Evolutionary conservation across 2,329 filamentous ascomycete genomes (phyloP), one percentile per base, ranked within the genome.

Genomic region (Ascochyta rabiei): DNA sequence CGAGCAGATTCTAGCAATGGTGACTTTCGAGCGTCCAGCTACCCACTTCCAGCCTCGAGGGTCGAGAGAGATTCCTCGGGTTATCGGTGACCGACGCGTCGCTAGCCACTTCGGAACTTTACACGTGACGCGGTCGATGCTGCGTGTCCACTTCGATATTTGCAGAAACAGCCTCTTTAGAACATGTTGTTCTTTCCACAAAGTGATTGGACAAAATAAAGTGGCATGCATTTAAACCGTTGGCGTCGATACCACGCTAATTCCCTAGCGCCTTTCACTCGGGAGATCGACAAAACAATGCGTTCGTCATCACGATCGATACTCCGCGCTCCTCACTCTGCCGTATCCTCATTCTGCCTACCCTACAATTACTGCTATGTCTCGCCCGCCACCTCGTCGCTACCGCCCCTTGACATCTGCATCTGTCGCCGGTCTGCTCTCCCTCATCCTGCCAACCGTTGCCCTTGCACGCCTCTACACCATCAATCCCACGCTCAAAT

Each of bases 391-490:
- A 39, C 63, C 43, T 23, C 56, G 30, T 24, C 69, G 69, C 12
- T 53, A 60, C 40, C 62, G 68, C 7, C 70, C 71, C 12, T 54
- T 68, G 34, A 71, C 69, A 0, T 6, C 59, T 18, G 64, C 68
- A 18, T 71, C 70, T 8, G 26, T 57, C 6, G 57, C 60, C 6
- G 72, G 70, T 10, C 42, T 59, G 7, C 48, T 52, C 15, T 66
- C 69, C 3, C 56, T 88, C 80, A 21, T 85, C 71, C 47, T 89
- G 81, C 52, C 84, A 79, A 33, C 84, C 79, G 18, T 84, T 80
- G 59, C 80, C 75, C 55, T 83, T 76, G 9, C 81, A 72, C 52
- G 75, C 71, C 44, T 69, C 5, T 64, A 62, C 48, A 31, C 51
- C 9, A 21, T 42, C 39, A 31, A 43, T 4, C 28, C 46, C 3